phyloP scores from a whole-genome alignment of 768 basidiomycete species.

The Russula ochroleuca region DNA sequence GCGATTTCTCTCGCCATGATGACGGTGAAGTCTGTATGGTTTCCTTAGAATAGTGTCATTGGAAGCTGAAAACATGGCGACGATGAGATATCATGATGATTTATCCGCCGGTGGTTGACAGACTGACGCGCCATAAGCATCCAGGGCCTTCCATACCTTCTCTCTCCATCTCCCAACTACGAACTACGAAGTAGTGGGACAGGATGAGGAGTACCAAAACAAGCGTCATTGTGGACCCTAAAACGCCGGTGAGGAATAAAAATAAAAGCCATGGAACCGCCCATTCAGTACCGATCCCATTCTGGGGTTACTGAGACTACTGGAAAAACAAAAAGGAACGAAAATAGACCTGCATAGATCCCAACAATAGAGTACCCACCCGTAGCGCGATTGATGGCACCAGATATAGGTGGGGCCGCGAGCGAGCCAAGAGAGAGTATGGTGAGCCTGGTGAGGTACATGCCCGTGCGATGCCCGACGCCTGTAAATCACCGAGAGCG shows the following conservation, averaged over 20 bases:
- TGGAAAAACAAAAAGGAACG: no score
- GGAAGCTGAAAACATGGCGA: no score
- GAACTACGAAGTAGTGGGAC: not conserved
- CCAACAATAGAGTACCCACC: slow-evolving; percentile 53
- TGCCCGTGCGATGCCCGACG: slow-evolving; percentile 63
- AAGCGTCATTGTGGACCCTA: slow-evolving; percentile 9
- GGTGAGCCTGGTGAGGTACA: no score
- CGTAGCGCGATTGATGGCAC: slow-evolving; percentile 54
- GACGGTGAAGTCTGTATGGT: no score
- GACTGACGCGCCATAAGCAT: not conserved
- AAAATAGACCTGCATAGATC: slow-evolving; percentile 45
- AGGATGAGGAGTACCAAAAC: not conserved
- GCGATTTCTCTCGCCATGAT: no score
- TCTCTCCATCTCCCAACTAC: slow-evolving; percentile 13
- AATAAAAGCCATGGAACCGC: no score
- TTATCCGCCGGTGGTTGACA: no score
- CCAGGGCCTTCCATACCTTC: not conserved
- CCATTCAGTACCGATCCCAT: not conserved
- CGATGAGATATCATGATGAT: no score
- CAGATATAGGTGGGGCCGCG: slow-evolving; percentile 71
- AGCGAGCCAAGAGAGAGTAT: slow-evolving; percentile 59
- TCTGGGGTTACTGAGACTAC: no score
- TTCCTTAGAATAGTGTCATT: no score
- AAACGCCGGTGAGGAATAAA: not conserved
- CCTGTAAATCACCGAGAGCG: slow-evolving; percentile 55